Base-by-base conservation (phyloP, 768 basidiomycete species). In the Pleurotus ostreatus region DNA sequence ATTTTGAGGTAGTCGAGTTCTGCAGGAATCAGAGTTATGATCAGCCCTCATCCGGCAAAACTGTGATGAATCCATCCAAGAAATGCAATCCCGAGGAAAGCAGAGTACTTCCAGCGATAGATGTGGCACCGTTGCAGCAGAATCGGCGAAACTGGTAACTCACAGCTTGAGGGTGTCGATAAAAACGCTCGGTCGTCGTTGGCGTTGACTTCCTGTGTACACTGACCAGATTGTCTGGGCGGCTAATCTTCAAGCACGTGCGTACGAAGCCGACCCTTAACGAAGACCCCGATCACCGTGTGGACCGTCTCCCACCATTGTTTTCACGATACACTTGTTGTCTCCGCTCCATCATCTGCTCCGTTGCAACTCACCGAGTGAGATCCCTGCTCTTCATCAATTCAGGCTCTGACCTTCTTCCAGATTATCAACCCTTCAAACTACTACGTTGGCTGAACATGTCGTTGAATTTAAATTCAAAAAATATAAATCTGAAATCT, bases 371-470 rank as follows among this genome's bases (percentile, higher is more conserved):
- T 41, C 22, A 16, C 46, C 18, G 38, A 53, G 51, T 53, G 3
- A 53, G 51, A n/a, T 22, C 39, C 41, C 34, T 16, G 39, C 11
- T 40, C 39, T 9, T 41, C 38, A 22, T 53, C 2, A 22, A 13
- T 53, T 46, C 6, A 7, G 13, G 9, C 22, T 26, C 43, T 40
- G 39, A 54, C 25, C 44, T 15, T 51, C 26, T 56, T 23, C 25
- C 20, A 43, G 46, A 45, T 45, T n/a, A 46, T 39, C 34, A 12
- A 45, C 23, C 48, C 43, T 11, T n/a, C 46, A 34, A 26, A 47
- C 25, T 74, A 79, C 72, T 86, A 91, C 89, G 84, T 91, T 90
- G 90, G 91, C 87, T 88, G 71, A 74, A 66, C 76, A 92, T 91
- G 89, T 89, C 87, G 78, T 79, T 84, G 77, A 74, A 76, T 66